These are phyloP conservation scores for Acanthamoeba lenticulata DNA, from an alignment of 208 protist genomes.

Conservation along the genomic window DNA sequence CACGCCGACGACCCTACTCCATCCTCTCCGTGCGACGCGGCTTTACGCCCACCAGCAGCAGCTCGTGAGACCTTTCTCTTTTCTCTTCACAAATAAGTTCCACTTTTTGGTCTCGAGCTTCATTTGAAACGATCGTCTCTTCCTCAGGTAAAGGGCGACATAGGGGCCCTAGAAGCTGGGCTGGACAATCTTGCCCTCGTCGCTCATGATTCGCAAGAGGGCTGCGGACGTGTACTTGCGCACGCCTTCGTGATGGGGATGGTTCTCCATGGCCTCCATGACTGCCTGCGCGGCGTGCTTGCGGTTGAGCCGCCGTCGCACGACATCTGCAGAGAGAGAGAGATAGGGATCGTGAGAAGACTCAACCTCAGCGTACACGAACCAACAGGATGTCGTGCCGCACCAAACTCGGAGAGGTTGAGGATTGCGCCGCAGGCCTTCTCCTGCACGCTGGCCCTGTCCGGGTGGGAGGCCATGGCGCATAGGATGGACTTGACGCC, in stretches of 20 bases:
- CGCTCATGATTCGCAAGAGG: constrained; percentile 46
- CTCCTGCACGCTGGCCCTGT: background rate
- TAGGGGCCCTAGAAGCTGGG: background rate
- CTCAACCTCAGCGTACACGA: background rate
- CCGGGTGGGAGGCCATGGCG: background rate
- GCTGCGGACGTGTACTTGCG: constrained; percentile 41
- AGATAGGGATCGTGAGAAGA: background rate
- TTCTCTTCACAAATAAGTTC: too few species aligned
- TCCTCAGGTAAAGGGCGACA: background rate
- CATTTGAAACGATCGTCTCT: background rate
- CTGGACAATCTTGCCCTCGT: background rate
- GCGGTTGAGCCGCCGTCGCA: background rate
- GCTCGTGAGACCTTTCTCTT: too few species aligned
- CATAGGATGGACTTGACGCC: background rate
- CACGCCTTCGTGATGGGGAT: constrained; percentile 19
- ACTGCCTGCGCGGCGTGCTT: background rate
- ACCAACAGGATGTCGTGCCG: background rate
- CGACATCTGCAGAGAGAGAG: background rate
- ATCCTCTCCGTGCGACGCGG: background rate
- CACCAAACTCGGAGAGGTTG: constrained; percentile 37
- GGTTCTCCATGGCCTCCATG: constrained; percentile 47
- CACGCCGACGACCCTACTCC: background rate
- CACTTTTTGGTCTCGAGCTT: too few species aligned
- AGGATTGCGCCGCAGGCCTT: constrained; percentile 35
- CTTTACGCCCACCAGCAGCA: background rate